A percentile compares a stretch with the other conserved stretches of the same genome.
phyloP scores from a whole-genome alignment of 768 basidiomycete species.

The Mycena chlorophos region DNA sequence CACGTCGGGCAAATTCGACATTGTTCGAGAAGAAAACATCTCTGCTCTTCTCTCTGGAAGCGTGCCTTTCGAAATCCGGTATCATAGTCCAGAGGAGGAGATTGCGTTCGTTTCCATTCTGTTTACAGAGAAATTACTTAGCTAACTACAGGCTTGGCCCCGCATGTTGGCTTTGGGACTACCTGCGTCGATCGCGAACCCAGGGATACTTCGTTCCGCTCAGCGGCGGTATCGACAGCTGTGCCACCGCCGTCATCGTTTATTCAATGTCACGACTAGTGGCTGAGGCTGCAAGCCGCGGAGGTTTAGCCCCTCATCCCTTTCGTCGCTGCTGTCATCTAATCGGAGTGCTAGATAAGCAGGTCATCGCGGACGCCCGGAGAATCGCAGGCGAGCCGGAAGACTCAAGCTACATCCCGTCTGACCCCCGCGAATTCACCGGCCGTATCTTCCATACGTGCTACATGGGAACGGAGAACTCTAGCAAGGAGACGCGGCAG shows the following conservation, averaged over 20 bases:
- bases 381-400: constrained; percentile 84
- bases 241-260: constrained; percentile 94
- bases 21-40: constrained; percentile 53
- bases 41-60: constrained; percentile 36
- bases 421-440: constrained; percentile 85
- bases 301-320: constrained; percentile 50
- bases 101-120: constrained; percentile 65
- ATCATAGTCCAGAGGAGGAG: constrained; percentile 92
- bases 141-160: constrained; percentile 73
- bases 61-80: constrained; percentile 54
- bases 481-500: constrained; percentile 78
- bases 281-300: constrained; percentile 68
- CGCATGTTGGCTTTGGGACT: constrained; percentile 99
- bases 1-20: constrained; percentile 72
- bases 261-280: constrained; percentile 96
- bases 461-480: constrained; percentile 99
- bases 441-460: constrained; percentile 92
- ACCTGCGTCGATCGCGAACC: constrained; percentile 87
- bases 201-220: constrained; percentile 96
- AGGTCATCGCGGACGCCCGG: constrained; percentile 89
- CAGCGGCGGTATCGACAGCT: constrained; percentile 96
- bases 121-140: neutral
- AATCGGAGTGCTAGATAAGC: constrained; percentile 51
- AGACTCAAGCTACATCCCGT: constrained; percentile 79
- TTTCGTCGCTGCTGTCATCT: neutral